Evolutionary conservation across 345 rosid genomes (phyloP), one percentile per base, ranked within the genome.

Genomic region (Chamaenerion angustifolium): DNA sequence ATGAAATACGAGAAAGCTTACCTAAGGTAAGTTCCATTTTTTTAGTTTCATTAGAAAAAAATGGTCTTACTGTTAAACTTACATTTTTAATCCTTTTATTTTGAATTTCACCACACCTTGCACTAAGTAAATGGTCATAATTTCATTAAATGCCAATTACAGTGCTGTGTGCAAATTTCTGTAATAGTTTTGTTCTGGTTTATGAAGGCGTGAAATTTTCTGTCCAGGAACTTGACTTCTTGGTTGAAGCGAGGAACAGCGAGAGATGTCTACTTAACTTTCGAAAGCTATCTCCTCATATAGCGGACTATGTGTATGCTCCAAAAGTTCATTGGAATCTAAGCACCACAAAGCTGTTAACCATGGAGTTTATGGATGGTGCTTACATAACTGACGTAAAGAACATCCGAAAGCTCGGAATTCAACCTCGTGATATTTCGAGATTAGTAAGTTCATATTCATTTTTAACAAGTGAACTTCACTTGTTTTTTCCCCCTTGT

Each of bases 291-390:
- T 92, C 98, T 69, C 95, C 98, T 56, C 85, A 77, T 64, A 74
- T 87, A 67, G 95, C 96, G 48, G 83, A 72, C 40, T 76, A 61
- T 62, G 75, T 87, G 51, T 84, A 92, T 66, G 88, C 94, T 10
- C 98, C 98, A 35, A 68, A 67, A 54, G 71, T 92, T 42, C 55
- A 74, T 57, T 92, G 98, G 98, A 80, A 72, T 58, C 68, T 84
- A 64, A 87, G 88, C 64, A 72, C 96, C 62, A 75, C 95, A 51
- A 92, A 80, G 74, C 64, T 92, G 64, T 68, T 92, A 64, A 82
- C 78, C 31, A 92, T 92, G 98, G 98, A 92, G 68, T 92, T 75
- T 70, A 84, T 92, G 57, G 98, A 92, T 48, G 96, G 89, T 68
- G 95, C 81, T 46, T 87, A 80, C 64, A 76, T 87, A 57, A 74